A percentile compares a stretch with the other conserved stretches of the same genome.
Evolutionary conservation across 305 asterid genomes (phyloP).

Genomic region (Fraxinus sp.): DNA sequence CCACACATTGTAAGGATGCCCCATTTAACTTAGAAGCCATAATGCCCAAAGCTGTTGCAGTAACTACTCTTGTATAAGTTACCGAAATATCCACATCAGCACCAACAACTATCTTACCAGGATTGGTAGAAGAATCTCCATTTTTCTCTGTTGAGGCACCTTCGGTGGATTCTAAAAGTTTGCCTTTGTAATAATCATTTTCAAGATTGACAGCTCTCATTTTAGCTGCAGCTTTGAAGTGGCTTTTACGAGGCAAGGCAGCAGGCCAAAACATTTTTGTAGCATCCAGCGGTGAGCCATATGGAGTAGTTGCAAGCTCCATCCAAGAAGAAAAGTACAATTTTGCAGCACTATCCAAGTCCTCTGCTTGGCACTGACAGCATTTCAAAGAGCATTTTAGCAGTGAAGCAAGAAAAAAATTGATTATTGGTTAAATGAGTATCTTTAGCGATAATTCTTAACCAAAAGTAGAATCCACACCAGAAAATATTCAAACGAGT

Average conservation of each 20-base stretch:
- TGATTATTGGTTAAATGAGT: neutral
- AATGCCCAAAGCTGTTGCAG: slow-evolving; percentile 82
- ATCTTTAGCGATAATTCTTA: neutral
- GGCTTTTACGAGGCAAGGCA: slow-evolving; percentile 95
- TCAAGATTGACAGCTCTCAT: slow-evolving; percentile 82
- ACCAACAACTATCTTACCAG: slow-evolving; percentile 84
- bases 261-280: slow-evolving; percentile 96
- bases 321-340: slow-evolving; percentile 81
- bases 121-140: slow-evolving; percentile 57
- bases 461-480: neutral
- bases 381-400: slow-evolving; percentile 30
- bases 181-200: slow-evolving; percentile 47
- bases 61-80: slow-evolving; percentile 82
- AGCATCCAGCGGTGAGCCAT: slow-evolving; percentile 80
- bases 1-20: slow-evolving; percentile 59
- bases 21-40: slow-evolving; percentile 76
- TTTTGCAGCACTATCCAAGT: slow-evolving; percentile 75
- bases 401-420: slow-evolving; percentile 9
- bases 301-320: slow-evolving; percentile 90
- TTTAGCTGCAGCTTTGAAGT: slow-evolving; percentile 95
- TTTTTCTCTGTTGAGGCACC: slow-evolving; percentile 51
- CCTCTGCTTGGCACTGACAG: slow-evolving; percentile 72
- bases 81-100: slow-evolving; percentile 86
- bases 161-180: slow-evolving; percentile 46
- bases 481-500: neutral